These are phyloP conservation scores for Colletotrichum spaethianum DNA, from an alignment of 2,329 filamentous ascomycete genomes.

Conservation along the genomic window DNA sequence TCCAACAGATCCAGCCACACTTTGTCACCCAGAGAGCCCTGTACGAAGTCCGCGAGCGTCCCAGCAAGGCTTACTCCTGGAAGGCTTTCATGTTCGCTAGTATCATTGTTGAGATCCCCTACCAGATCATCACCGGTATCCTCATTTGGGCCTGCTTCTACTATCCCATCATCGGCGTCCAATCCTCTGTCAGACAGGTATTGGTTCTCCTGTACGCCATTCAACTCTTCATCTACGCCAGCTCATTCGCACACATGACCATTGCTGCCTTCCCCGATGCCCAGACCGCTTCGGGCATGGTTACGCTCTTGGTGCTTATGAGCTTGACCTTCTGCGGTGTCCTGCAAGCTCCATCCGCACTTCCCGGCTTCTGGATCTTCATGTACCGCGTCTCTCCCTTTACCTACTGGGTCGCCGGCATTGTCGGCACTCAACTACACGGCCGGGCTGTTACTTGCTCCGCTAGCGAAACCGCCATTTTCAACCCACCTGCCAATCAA, in stretches of 20 bases:
- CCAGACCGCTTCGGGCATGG: conserved; percentile 76
- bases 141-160: conserved; percentile 78
- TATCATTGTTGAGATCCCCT: conserved; percentile 80
- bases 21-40: conserved; percentile 81
- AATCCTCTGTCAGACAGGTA: conserved; percentile 69
- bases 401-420: conserved; percentile 78
- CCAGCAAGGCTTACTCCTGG: conserved; percentile 83
- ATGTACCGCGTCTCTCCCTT: conserved; percentile 80
- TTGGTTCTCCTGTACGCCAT: conserved; percentile 76
- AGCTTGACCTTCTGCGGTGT: conserved; percentile 76
- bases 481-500: conserved; percentile 73
- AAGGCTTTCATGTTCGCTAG: conserved; percentile 80
- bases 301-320: conserved; percentile 72
- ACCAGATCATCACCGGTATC: conserved; percentile 75
- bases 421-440: conserved; percentile 77
- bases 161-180: conserved; percentile 71
- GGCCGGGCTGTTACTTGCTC: conserved; percentile 67
- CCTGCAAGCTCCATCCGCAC: conserved; percentile 67
- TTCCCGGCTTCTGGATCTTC: conserved; percentile 83
- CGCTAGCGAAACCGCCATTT: conserved; percentile 71
- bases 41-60: conserved; percentile 84
- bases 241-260: conserved; percentile 80
- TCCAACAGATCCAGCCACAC: conserved; percentile 82
- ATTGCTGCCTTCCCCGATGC: conserved; percentile 79
- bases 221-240: conserved; percentile 79